Evolutionary conservation across 768 basidiomycete species (phyloP).

Genomic region (Trametopsis cervina): DNA sequence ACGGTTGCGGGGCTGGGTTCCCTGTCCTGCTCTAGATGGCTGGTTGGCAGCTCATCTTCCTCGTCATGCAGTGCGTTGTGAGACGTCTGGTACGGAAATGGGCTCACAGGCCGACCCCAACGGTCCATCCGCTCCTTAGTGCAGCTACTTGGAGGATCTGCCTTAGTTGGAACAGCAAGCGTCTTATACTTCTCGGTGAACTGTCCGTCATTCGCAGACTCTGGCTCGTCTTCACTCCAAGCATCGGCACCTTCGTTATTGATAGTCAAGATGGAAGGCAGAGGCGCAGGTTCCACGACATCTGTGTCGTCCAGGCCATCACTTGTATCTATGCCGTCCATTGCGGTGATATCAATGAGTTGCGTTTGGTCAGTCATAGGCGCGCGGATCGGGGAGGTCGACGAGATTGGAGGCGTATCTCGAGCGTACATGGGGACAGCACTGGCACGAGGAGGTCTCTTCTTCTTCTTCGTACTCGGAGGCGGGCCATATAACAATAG

Average conservation of each 20-base stretch:
- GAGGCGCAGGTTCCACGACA: background rate
- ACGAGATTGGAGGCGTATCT: constrained; percentile 31
- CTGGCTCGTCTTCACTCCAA: constrained; percentile 15
- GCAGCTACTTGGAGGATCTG: constrained; percentile 55
- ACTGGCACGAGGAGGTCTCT: constrained; percentile 9
- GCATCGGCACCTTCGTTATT: constrained; percentile 9
- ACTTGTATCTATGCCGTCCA: constrained; percentile 4
- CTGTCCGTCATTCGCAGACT: constrained; percentile 24
- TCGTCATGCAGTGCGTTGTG: background rate
- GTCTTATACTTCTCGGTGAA: constrained; percentile 62
- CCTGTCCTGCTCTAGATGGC: background rate
- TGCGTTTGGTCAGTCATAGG: constrained; percentile 6
- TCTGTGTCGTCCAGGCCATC: constrained; percentile 9
- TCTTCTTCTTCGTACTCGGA: constrained; percentile 1
- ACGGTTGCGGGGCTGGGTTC: background rate
- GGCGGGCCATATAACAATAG: constrained; percentile 48
- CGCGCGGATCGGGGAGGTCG: constrained; percentile 23
- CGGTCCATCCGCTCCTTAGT: constrained; percentile 42
- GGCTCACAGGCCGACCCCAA: constrained; percentile 70
- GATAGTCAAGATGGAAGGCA: constrained; percentile 5
- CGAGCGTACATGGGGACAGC: constrained; percentile 25
- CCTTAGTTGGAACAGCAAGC: constrained; percentile 52
- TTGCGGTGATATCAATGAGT: constrained; percentile 15
- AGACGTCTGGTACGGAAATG: constrained; percentile 33
- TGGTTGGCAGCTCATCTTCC: background rate